Conservation (phyloP, 192 early-diverging fungal species). For the Backusella circina region DNA sequence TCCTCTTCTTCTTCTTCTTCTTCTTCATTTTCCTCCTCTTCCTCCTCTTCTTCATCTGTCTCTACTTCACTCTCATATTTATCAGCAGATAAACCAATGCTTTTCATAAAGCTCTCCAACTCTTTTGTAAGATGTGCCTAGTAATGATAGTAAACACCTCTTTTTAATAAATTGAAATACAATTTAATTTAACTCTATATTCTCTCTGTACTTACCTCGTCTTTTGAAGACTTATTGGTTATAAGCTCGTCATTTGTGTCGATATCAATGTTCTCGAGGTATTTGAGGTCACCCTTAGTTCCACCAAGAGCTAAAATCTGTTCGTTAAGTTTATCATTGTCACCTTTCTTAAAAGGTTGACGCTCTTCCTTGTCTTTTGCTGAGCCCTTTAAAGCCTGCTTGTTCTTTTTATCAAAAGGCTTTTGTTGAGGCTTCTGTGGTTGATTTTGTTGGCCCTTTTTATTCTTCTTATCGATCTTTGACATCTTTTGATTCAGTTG, state of each 20-base stretch:
- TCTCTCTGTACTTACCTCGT: conserved; percentile 3
- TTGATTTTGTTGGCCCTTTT: background rate
- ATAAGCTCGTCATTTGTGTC: conserved; percentile 25
- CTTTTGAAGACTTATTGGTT: background rate
- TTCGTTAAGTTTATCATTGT: conserved; percentile 17
- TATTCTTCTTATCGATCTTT: conserved; percentile 1
- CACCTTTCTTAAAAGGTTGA: background rate
- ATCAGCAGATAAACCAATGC: conserved; percentile 21
- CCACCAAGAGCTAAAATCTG: conserved; percentile 32
- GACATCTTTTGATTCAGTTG: background rate
- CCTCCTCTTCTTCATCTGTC: conserved; percentile 20
- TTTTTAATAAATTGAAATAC: background rate
- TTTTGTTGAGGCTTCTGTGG: background rate
- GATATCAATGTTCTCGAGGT: conserved; percentile 26
- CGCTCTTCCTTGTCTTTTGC: background rate
- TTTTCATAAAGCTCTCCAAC: conserved; percentile 29
- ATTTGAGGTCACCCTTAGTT: conserved; percentile 32
- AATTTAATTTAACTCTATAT: background rate
- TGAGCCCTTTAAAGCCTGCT: background rate
- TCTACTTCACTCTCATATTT: conserved; percentile 12
- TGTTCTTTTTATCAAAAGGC: background rate
- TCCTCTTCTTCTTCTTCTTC: conserved; percentile 19
- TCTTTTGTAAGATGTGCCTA: conserved; percentile 26
- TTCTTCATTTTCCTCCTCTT: conserved; percentile 18
- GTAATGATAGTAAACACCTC: background rate